Conservation (phyloP, 2,329 filamentous ascomycete genomes). For the Xylariaceae sp. region DNA sequence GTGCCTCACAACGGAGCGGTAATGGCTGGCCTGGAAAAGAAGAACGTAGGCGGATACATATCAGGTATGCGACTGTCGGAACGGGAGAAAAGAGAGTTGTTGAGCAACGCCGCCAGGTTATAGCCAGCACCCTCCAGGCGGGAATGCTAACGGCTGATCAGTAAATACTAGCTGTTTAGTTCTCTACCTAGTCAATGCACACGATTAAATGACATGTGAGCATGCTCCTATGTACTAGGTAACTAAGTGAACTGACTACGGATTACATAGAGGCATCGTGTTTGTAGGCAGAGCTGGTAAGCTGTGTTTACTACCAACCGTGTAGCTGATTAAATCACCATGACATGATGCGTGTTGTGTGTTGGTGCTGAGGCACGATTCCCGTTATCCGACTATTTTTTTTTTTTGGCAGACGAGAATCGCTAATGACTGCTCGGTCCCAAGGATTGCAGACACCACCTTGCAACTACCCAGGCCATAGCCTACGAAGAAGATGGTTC, state of each 20-base stretch:
- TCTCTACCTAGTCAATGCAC: neutral
- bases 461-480: no score
- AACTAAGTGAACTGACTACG: neutral
- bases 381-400: no score
- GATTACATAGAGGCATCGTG: neutral
- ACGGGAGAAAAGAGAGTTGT: neutral
- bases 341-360: no score
- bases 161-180: neutral
- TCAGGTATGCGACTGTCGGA: constrained; percentile 2
- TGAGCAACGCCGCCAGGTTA: constrained; percentile 3
- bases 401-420: no score
- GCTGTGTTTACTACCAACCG: neutral
- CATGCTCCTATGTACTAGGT: neutral
- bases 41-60: constrained; percentile 1
- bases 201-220: neutral
- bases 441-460: no score
- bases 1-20: neutral
- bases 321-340: no score
- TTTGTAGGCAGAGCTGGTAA: neutral
- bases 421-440: no score
- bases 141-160: constrained; percentile 9
- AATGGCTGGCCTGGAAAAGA: constrained; percentile 5
- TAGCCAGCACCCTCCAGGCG: neutral
- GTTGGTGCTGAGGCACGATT: no score
- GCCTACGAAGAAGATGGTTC: no score